Evolutionary conservation across 441 rosid genomes (phyloP), one percentile per base, ranked within the genome.

Genomic region (Mallotus repandus): DNA sequence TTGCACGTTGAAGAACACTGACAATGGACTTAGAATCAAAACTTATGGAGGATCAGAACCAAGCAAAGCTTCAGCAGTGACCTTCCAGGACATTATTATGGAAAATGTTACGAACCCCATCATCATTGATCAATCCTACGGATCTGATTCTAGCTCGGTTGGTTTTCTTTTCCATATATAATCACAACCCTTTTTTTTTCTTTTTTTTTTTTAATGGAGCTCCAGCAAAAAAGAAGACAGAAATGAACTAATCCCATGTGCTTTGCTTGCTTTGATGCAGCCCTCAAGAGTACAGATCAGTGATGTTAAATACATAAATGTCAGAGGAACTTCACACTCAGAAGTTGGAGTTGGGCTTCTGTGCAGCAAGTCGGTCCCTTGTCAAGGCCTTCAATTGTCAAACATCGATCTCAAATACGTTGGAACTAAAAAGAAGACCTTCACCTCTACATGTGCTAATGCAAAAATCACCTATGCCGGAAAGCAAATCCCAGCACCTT

Each of bases 1-100:
- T 69, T 84, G 94, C 78, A 87, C 88, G 3, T 49, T 92, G 74
- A 41, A 19, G 12, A 69, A 49, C 5, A 84, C 94, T 0, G 77
- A 78, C 38, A 91, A 91, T 74, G 98, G 97, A 46, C 63, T 82
- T 19, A 85, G 98, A 63, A 91, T 91, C 86, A 93, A 93, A 76
- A 93, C 95, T 7, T 84, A 80, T 79, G 80, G 79, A 43, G 88
- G 81, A 38, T 82, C 92, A 8, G 70, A n/a, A 13, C 84, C 89
- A 14, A 81, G 87, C 68, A 49, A 50, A 62, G 94, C 89, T 55
- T 32, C 73, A 0, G 55, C 58, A 71, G 70, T 93, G 59, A 45
- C 68, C 4, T 93, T 83, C 55, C 69, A 77, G n/a, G 77, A 91
- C 62, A 70, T 93, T 43, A 14, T 75, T 32, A 84, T 91, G 91